These are phyloP conservation scores for Dillenia turbinata DNA, from an alignment of 164 flowering plant species.

Conservation along the genomic window DNA sequence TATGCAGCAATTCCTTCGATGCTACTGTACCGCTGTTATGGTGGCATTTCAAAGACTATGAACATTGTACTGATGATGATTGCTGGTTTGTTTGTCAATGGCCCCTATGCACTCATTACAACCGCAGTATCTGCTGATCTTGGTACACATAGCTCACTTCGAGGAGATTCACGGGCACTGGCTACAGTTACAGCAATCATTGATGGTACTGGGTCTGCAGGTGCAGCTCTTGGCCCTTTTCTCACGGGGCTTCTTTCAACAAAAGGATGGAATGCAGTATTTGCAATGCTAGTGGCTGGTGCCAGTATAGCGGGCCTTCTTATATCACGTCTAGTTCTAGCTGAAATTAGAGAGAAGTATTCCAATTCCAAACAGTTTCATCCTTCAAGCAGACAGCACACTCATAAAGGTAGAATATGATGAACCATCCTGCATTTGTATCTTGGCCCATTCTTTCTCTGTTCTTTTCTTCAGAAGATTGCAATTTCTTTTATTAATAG, in stretches of 20 bases:
- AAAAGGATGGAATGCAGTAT: constrained; percentile 78
- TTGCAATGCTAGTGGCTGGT: constrained; percentile 54
- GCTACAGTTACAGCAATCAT: constrained; percentile 98
- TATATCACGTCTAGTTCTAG: constrained; percentile 45
- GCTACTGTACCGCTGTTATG: constrained; percentile 59
- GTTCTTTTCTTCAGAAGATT: background rate
- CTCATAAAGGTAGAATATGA: constrained; percentile 31
- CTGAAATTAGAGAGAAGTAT: constrained; percentile 44
- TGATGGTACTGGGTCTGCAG: constrained; percentile 89
- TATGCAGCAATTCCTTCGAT: constrained; percentile 65
- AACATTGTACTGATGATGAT: constrained; percentile 77
- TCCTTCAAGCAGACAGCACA: constrained; percentile 21
- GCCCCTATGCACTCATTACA: constrained; percentile 91
- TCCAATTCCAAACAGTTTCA: constrained; percentile 10
- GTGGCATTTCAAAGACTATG: constrained; percentile 39
- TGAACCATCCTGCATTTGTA: background rate
- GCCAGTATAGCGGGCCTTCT: constrained; percentile 76
- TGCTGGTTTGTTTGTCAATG: constrained; percentile 81
- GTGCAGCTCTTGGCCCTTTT: constrained; percentile 88
- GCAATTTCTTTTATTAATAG: background rate
- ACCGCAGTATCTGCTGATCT: constrained; percentile 97
- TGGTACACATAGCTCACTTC: constrained; percentile 82
- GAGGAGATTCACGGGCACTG: constrained; percentile 74
- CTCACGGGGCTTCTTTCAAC: constrained; percentile 77
- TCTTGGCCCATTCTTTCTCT: background rate